A percentile compares a stretch with the other conserved stretches of the same genome.
Evolutionary conservation across 23 red algal genomes (phyloP).

Genomic region (Agarophyton chilense): DNA sequence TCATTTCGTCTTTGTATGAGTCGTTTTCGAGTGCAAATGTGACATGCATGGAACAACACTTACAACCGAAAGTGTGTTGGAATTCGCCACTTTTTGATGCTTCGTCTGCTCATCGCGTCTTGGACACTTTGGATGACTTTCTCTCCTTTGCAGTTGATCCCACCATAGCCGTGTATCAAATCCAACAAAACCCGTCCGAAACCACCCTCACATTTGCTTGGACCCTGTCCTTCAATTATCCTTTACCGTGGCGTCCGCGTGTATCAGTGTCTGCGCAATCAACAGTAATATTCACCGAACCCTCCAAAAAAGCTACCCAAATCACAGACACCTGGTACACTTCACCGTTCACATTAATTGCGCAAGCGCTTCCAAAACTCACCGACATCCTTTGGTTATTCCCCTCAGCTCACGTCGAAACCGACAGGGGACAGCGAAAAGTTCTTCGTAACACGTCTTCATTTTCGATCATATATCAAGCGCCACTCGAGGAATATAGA

Average conservation of each 20-base stretch:
- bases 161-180: slow-evolving; percentile 29
- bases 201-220: not conserved
- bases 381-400: slow-evolving; percentile 57
- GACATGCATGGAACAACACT: not conserved
- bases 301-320: not conserved
- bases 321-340: slow-evolving; percentile 41
- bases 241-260: slow-evolving; percentile 62
- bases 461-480: slow-evolving; percentile 16
- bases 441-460: not conserved
- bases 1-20: not conserved
- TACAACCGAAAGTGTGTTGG: slow-evolving; percentile 8
- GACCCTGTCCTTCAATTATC: slow-evolving; percentile 61
- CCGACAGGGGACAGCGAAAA: slow-evolving; percentile 28
- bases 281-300: not conserved
- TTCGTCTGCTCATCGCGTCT: not conserved
- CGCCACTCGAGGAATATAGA: slow-evolving; percentile 14
- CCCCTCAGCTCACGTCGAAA: slow-evolving; percentile 49
- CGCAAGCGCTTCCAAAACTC: slow-evolving; percentile 31
- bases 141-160: slow-evolving; percentile 40
- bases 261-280: slow-evolving; percentile 14
- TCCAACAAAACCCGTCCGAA: not conserved
- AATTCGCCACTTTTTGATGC: slow-evolving; percentile 22
- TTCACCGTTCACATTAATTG: not conserved
- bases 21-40: not conserved
- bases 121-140: slow-evolving; percentile 20